Conservation (phyloP, 1,284 basidiomycete genomes). For the Austroboletus novae-zelandiae region DNA sequence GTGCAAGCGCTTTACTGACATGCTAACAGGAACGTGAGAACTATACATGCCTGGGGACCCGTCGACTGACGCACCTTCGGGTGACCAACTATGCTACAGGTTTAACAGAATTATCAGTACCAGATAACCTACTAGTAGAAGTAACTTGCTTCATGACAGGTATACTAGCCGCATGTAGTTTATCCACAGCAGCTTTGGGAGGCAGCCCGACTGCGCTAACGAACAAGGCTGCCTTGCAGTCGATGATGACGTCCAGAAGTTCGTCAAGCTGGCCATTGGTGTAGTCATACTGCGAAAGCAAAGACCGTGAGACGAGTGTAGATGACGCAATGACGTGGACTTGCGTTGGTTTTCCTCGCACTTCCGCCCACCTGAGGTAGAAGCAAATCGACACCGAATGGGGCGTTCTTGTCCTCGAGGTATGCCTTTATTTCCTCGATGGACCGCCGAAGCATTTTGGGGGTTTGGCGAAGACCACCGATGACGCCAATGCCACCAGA, state of each 20-base stretch:
- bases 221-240: conserved; percentile 72
- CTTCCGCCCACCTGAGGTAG: conserved; percentile 77
- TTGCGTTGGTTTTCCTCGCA: conserved; percentile 78
- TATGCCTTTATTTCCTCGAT: conserved; percentile 69
- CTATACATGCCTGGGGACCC: not conserved
- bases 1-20: conserved; percentile 74
- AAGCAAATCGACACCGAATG: conserved; percentile 81
- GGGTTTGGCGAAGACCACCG: conserved; percentile 72
- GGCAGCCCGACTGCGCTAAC: conserved; percentile 86
- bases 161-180: conserved; percentile 76
- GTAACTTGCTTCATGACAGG: conserved; percentile 78
- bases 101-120: conserved; percentile 7
- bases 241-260: conserved; percentile 78
- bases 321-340: conserved; percentile 11
- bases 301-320: not conserved
- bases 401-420: conserved; percentile 70
- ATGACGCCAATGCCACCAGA: conserved; percentile 84
- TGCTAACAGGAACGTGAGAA: conserved; percentile 45
- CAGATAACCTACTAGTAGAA: not conserved
- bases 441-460: conserved; percentile 59
- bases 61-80: conserved; percentile 59
- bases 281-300: conserved; percentile 58
- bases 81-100: conserved; percentile 78
- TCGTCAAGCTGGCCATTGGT: conserved; percentile 74
- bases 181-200: conserved; percentile 78